A percentile compares a stretch with the other conserved stretches of the same genome.
These are phyloP conservation scores for Neurospora pannonica DNA, from an alignment of 495 filamentous ascomycete genomes.

Conservation along the genomic window DNA sequence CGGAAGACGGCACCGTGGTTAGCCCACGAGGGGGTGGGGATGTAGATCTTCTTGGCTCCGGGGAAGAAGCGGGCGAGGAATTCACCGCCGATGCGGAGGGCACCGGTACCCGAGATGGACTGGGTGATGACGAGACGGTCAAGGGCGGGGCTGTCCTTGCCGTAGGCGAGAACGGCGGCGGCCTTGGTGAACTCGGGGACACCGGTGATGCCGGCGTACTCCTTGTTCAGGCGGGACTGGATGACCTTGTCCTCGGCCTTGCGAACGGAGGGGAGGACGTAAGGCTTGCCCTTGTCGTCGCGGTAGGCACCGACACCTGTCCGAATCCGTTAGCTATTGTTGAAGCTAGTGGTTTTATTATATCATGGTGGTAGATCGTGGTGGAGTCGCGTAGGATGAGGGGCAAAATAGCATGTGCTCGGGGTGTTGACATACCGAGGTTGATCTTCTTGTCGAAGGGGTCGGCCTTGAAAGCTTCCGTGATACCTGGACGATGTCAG, in stretches of 20 bases:
- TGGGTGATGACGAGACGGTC: conserved; percentile 87
- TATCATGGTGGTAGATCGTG: background rate
- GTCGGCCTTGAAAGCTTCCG: conserved; percentile 98
- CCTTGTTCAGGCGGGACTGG: conserved; percentile 72
- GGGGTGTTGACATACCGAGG: conserved; percentile 54
- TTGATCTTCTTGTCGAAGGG: conserved; percentile 90
- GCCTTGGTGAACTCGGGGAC: conserved; percentile 88
- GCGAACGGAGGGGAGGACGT: conserved; percentile 88
- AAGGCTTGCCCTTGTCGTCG: conserved; percentile 94
- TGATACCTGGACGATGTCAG: conserved; percentile 57
- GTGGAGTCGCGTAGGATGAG: background rate
- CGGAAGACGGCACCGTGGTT: conserved; percentile 96
- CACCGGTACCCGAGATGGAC: conserved; percentile 95
- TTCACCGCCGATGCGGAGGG: conserved; percentile 85
- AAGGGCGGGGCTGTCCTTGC: conserved; percentile 63
- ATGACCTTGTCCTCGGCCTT: conserved; percentile 83
- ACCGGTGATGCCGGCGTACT: conserved; percentile 96
- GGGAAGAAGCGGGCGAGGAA: conserved; percentile 90
- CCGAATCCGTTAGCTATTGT: background rate
- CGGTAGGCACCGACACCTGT: conserved; percentile 72
- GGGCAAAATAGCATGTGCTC: background rate
- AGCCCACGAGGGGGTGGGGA: conserved; percentile 93
- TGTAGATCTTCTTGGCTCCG: conserved; percentile 83
- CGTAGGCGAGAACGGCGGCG: conserved; percentile 85
- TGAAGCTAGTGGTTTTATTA: background rate